These are phyloP conservation scores for Elongisporangium undulatum DNA, from an alignment of 352 stramenopile species.

Conservation along the genomic window DNA sequence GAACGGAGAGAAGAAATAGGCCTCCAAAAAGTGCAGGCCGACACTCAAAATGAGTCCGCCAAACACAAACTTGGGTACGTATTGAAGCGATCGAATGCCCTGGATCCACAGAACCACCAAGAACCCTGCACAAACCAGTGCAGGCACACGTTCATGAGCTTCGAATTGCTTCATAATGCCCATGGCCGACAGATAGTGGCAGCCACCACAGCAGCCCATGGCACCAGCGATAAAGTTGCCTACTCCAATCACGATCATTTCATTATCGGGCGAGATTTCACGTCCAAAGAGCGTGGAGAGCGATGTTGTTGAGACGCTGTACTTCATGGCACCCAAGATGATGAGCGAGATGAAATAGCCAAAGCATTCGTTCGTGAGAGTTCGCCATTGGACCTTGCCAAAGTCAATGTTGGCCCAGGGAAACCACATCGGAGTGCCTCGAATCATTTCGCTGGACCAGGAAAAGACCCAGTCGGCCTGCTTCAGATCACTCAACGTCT, in stretches of 20 bases:
- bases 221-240: constrained; percentile 64
- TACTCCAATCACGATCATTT: constrained; percentile 77
- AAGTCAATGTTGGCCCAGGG: constrained; percentile 72
- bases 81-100: constrained; percentile 64
- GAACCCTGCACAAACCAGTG: constrained; percentile 55
- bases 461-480: constrained; percentile 55
- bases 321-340: constrained; percentile 75
- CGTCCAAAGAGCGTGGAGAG: constrained; percentile 76
- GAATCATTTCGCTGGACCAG: constrained; percentile 56
- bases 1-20: constrained; percentile 69
- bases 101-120: constrained; percentile 55
- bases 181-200: constrained; percentile 81
- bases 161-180: constrained; percentile 85
- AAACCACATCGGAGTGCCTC: constrained; percentile 73
- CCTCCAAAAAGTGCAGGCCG: constrained; percentile 72
- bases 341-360: constrained; percentile 63
- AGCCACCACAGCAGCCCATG: constrained; percentile 67
- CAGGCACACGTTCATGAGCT: constrained; percentile 71
- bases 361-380: constrained; percentile 52
- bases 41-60: constrained; percentile 71
- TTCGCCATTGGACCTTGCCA: constrained; percentile 49
- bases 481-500: constrained; percentile 29
- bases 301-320: constrained; percentile 74
- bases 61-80: constrained; percentile 82
- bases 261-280: constrained; percentile 72